phyloP scores from a whole-genome alignment of 306 rosid genomes.

The Corylus heterophylla region DNA sequence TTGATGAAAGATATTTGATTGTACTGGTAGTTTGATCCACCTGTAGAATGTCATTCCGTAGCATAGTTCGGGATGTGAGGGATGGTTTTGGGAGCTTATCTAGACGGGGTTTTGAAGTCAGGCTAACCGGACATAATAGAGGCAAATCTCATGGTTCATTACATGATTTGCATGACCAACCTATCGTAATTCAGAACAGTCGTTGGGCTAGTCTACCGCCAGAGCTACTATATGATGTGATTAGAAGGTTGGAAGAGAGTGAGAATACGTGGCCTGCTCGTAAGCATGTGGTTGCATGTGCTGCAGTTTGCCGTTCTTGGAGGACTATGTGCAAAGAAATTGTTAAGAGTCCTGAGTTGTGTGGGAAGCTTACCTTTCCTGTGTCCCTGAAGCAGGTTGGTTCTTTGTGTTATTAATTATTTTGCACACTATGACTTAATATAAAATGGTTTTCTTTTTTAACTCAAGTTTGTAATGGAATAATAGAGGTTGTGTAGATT shows the following conservation, averaged over 20 bases:
- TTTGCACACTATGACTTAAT: neutral
- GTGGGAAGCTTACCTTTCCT: slow-evolving; percentile 86
- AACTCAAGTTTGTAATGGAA: neutral
- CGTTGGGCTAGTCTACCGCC: slow-evolving; percentile 87
- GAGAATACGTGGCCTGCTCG: slow-evolving; percentile 84
- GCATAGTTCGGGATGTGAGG: slow-evolving; percentile 87
- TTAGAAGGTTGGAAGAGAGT: slow-evolving; percentile 82
- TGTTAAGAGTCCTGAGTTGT: slow-evolving; percentile 69
- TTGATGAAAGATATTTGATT: slow-evolving; percentile 24
- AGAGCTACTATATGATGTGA: slow-evolving; percentile 71
- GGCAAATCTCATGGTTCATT: slow-evolving; percentile 83
- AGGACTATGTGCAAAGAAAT: slow-evolving; percentile 88
- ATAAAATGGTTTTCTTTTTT: neutral
- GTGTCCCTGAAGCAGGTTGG: slow-evolving; percentile 85
- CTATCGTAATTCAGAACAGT: slow-evolving; percentile 65
- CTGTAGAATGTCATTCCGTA: slow-evolving; percentile 79
- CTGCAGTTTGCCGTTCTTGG: slow-evolving; percentile 89
- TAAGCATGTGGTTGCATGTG: slow-evolving; percentile 80
- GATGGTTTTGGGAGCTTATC: slow-evolving; percentile 90
- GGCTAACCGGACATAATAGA: slow-evolving; percentile 63
- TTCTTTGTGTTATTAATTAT: neutral
- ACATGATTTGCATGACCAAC: slow-evolving; percentile 69
- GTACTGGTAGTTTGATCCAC: slow-evolving; percentile 19
- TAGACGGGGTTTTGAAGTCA: slow-evolving; percentile 75
- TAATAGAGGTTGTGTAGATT: neutral